Conservation (phyloP, 805 yeast genomes). For the Suhomyces sp. region DNA sequence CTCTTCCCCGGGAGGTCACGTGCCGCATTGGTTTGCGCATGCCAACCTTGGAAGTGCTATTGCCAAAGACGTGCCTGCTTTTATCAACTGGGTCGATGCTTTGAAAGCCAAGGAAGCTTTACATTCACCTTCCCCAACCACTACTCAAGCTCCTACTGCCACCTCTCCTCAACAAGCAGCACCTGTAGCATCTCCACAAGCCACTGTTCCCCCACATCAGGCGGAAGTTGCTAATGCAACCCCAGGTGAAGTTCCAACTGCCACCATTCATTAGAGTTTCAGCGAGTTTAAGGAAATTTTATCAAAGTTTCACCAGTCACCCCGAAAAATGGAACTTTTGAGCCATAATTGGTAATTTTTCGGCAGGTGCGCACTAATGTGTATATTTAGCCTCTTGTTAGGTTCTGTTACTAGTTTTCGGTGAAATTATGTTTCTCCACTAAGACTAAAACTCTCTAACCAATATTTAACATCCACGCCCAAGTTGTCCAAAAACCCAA, state of each 20-base stretch:
- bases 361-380: too few species aligned
- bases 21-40: constrained; percentile 36
- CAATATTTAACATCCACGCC: constrained; percentile 43
- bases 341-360: too few species aligned
- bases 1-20: constrained; percentile 38
- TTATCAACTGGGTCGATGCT: constrained; percentile 27
- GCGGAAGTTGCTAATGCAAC: not conserved
- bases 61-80: constrained; percentile 40
- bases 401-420: not conserved
- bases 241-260: not conserved
- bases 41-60: constrained; percentile 31
- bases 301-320: too few species aligned
- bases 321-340: too few species aligned
- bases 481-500: constrained; percentile 39
- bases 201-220: not conserved
- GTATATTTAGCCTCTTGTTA: too few species aligned
- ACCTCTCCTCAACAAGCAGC: not conserved
- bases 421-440: constrained; percentile 15
- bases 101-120: constrained; percentile 4
- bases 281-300: too few species aligned
- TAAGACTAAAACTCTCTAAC: constrained; percentile 29
- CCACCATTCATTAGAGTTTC: not conserved
- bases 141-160: not conserved
- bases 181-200: not conserved
- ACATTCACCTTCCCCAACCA: not conserved